Conservation (phyloP, 2,329 filamentous ascomycete genomes). For the Aspergillus piperis region DNA sequence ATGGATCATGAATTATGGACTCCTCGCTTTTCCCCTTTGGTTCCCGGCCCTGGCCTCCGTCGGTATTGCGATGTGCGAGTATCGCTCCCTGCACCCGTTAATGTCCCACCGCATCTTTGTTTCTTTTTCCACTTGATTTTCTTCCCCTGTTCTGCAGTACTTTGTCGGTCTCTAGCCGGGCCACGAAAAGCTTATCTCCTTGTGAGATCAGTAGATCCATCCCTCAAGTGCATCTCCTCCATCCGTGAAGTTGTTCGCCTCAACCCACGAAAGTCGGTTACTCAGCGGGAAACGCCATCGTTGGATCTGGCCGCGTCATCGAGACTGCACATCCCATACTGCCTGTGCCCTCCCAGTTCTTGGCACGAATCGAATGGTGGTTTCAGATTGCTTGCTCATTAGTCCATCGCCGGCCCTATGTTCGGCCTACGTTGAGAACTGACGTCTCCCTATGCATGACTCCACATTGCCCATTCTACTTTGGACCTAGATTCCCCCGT, state of each 20-base stretch:
- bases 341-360: conserved; percentile 2
- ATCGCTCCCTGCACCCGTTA: neutral
- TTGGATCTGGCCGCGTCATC: conserved; percentile 8
- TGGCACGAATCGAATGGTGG: conserved; percentile 7
- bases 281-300: neutral
- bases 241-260: neutral
- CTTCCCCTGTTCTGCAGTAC: neutral
- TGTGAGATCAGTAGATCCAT: neutral
- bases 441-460: conserved; percentile 2
- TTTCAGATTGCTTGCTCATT: conserved; percentile 7
- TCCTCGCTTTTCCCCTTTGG: neutral
- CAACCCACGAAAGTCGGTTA: neutral
- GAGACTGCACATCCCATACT: conserved; percentile 4
- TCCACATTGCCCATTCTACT: neutral
- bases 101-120: neutral
- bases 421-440: conserved; percentile 5
- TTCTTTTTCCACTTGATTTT: neutral
- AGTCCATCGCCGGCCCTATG: neutral
- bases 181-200: too few species aligned
- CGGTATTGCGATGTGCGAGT: neutral
- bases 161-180: neutral
- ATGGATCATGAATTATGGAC: neutral
- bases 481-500: neutral
- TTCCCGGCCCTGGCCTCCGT: neutral
- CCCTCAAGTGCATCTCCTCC: neutral